phyloP scores from a whole-genome alignment of 2,329 filamentous ascomycete species.

The Blastomyces silverae region DNA sequence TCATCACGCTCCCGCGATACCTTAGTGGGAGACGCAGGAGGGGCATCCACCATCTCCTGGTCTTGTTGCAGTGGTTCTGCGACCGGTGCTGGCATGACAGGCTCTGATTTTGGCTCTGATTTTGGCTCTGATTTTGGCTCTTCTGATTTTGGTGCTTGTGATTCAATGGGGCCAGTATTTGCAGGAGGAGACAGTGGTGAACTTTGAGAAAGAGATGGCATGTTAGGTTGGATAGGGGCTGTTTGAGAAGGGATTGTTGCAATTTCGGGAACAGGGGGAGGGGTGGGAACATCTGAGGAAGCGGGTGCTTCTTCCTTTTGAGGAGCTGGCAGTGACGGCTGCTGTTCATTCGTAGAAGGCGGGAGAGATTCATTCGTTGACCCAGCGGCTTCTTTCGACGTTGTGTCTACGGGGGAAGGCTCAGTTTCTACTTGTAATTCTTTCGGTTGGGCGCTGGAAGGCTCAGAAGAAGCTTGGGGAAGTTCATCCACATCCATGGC shows the following conservation, averaged over 20 bases:
- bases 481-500: not conserved
- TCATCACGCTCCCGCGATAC: constrained; percentile 70
- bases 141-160: constrained; percentile 17
- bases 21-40: constrained; percentile 48
- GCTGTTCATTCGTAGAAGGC: not conserved
- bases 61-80: constrained; percentile 32
- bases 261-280: constrained; percentile 2
- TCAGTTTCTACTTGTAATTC: not conserved
- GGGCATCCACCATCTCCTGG: constrained; percentile 51
- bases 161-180: not conserved
- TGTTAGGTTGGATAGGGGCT: not conserved
- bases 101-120: constrained; percentile 18
- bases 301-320: not conserved
- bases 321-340: not conserved
- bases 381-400: not conserved
- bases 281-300: not conserved
- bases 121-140: constrained; percentile 19
- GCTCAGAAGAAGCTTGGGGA: not conserved
- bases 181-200: not conserved
- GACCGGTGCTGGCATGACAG: constrained; percentile 21
- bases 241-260: not conserved
- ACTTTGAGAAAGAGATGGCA: not conserved
- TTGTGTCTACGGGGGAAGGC: not conserved
- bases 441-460: not conserved
- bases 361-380: constrained; percentile 3